Percentiles rank a stretch among this genome's conserved stretches.
phyloP scores from a whole-genome alignment of 2,329 filamentous ascomycete species.

The Fusarium sp. region DNA sequence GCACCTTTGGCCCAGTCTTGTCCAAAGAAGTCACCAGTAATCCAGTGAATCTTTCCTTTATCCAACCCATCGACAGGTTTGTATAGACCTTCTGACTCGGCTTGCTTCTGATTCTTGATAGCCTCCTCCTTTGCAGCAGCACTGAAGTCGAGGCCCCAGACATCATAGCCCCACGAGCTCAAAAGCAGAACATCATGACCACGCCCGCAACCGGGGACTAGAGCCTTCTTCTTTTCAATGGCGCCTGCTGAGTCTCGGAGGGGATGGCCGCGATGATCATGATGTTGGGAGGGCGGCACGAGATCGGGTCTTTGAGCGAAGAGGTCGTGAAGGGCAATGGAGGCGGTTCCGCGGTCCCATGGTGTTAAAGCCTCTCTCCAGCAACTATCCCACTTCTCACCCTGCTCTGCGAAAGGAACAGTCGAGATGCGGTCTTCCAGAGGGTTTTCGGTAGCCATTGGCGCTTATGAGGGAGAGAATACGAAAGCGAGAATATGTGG shows the following conservation, averaged over 20 bases:
- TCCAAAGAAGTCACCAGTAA: slow-evolving; percentile 73
- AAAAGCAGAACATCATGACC: slow-evolving; percentile 85
- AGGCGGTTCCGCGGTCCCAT: slow-evolving; percentile 66
- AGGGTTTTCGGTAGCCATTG: slow-evolving; percentile 38
- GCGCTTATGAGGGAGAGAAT: not conserved
- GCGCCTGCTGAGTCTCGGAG: slow-evolving; percentile 37
- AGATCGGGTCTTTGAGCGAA: slow-evolving; percentile 57
- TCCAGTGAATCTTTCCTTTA: slow-evolving; percentile 63
- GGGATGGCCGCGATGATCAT: slow-evolving; percentile 44
- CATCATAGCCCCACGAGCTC: slow-evolving; percentile 78
- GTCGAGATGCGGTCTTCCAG: slow-evolving; percentile 49
- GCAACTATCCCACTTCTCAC: slow-evolving; percentile 56
- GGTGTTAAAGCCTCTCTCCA: slow-evolving; percentile 58
- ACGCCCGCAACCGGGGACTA: slow-evolving; percentile 84
- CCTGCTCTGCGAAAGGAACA: slow-evolving; percentile 48
- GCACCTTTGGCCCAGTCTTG: slow-evolving; percentile 62
- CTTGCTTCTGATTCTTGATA: slow-evolving; percentile 52
- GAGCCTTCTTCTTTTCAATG: slow-evolving; percentile 54
- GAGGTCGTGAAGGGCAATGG: slow-evolving; percentile 62
- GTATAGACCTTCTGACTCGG: slow-evolving; percentile 51
- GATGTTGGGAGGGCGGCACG: slow-evolving; percentile 49
- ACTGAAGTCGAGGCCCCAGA: slow-evolving; percentile 77
- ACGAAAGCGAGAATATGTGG: not conserved
- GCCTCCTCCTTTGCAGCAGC: slow-evolving; percentile 57
- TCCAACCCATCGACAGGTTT: slow-evolving; percentile 52